A percentile compares a stretch with the other conserved stretches of the same genome.
Evolutionary conservation across 2,329 filamentous ascomycete genomes (phyloP).

Genomic region (Geosmithia morbida): DNA sequence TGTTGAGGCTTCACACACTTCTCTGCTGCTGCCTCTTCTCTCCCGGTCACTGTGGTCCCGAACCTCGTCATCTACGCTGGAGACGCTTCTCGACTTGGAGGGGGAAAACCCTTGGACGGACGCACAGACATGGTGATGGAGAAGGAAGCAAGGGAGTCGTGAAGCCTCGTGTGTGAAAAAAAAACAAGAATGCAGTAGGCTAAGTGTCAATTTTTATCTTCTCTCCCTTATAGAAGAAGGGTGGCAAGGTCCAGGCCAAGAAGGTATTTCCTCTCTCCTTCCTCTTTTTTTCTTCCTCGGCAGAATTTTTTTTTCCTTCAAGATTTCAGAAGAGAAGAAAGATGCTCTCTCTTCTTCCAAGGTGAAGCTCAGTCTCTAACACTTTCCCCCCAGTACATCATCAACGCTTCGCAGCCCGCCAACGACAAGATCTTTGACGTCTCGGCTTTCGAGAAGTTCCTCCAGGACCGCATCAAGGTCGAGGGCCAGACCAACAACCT

Average conservation of each 20-base stretch:
- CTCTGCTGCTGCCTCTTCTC: background rate
- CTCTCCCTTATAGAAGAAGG: conserved; percentile 44
- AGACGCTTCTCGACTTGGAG: too few relatives aligned
- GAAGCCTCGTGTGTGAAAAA: background rate
- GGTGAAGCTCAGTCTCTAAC: conserved; percentile 3
- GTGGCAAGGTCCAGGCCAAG: conserved; percentile 66
- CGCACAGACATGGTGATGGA: conserved; percentile 5
- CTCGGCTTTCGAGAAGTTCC: conserved; percentile 98
- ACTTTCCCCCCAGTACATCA: conserved; percentile 62
- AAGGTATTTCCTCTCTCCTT: conserved; percentile 39
- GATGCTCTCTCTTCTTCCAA: background rate
- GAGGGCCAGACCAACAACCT: conserved; percentile 97
- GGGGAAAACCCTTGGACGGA: background rate
- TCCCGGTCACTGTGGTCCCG: background rate
- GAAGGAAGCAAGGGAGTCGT: background rate
- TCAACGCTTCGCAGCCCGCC: conserved; percentile 97
- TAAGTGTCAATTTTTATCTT: conserved; percentile 54
- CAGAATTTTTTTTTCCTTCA: too few relatives aligned
- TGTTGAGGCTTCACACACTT: conserved; percentile 38
- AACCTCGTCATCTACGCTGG: background rate
- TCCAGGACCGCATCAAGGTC: conserved; percentile 99
- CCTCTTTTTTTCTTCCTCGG: background rate
- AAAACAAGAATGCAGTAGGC: conserved; percentile 68
- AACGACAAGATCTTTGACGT: conserved; percentile 99
- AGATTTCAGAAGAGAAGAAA: too few relatives aligned